phyloP scores from a whole-genome alignment of 2,329 filamentous ascomycete genomes.

The Botryotinia narcissicola region DNA sequence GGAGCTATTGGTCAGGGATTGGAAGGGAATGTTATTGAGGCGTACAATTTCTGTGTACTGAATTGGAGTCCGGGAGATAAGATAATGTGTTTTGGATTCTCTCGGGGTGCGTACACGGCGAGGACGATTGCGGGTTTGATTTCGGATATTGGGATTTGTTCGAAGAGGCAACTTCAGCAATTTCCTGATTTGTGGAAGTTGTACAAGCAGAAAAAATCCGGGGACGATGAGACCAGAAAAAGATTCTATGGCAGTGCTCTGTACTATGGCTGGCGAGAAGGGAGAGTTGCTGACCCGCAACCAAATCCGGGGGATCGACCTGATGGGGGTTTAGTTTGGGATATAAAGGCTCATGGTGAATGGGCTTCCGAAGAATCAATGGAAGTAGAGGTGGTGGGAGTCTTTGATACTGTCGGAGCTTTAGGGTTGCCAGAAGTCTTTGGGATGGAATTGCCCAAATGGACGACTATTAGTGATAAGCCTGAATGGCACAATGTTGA shows the following conservation, averaged over 20 bases:
- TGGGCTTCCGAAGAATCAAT: slow-evolving; percentile 3
- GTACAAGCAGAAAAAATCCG: neutral
- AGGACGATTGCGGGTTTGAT: slow-evolving; percentile 37
- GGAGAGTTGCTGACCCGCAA: slow-evolving; percentile 2
- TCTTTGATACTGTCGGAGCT: slow-evolving; percentile 26
- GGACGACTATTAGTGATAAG: neutral
- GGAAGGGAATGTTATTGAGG: slow-evolving; percentile 19
- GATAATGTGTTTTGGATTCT: slow-evolving; percentile 37
- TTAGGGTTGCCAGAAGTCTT: slow-evolving; percentile 11
- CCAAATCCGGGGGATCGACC: neutral
- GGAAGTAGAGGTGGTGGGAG: slow-evolving; percentile 24
- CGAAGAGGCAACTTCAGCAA: neutral
- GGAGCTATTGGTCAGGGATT: slow-evolving; percentile 19
- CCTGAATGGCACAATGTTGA: slow-evolving; percentile 12
- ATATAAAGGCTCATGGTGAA: neutral
- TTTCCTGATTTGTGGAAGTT: slow-evolving; percentile 2
- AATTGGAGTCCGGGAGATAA: slow-evolving; percentile 10
- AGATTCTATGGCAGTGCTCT: slow-evolving; percentile 1
- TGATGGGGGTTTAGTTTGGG: neutral
- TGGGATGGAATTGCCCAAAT: neutral
- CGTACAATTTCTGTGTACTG: slow-evolving; percentile 44
- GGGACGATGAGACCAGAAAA: neutral
- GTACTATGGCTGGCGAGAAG: neutral
- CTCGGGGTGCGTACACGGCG: slow-evolving; percentile 42
- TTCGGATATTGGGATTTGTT: slow-evolving; percentile 1